A percentile compares a stretch with the other conserved stretches of the same genome.
These are phyloP conservation scores for Adansonia digitata DNA, from an alignment of 345 rosid species.

Conservation along the genomic window DNA sequence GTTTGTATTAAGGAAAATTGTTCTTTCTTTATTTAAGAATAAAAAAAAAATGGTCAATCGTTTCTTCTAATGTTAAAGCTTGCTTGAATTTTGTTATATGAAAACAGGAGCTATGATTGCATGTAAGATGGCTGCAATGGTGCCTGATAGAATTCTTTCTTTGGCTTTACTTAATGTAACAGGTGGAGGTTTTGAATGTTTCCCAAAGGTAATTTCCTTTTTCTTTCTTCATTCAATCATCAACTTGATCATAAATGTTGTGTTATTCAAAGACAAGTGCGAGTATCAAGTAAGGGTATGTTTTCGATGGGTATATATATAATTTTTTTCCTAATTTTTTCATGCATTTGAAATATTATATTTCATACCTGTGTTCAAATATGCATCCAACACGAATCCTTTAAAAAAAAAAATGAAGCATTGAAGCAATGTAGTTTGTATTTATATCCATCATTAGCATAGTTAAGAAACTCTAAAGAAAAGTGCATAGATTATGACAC, in stretches of 20 bases:
- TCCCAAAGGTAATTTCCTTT: constrained; percentile 66
- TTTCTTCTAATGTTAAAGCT: no score
- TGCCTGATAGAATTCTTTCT: constrained; percentile 72
- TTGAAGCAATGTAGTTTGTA: no score
- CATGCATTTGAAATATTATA: no score
- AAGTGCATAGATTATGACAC: not conserved
- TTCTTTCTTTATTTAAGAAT: not conserved
- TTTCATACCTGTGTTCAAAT: no score
- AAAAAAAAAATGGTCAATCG: not conserved
- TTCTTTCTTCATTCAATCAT: not conserved
- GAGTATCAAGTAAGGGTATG: no score
- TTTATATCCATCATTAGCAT: not conserved
- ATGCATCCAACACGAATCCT: no score
- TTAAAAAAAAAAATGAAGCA: no score
- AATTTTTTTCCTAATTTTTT: no score
- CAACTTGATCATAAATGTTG: no score
- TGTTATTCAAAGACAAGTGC: no score
- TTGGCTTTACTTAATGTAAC: constrained; percentile 91
- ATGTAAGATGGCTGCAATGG: constrained; percentile 89
- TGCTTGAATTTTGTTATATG: constrained; percentile 13
- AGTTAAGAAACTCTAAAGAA: not conserved
- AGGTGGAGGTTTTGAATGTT: constrained; percentile 93
- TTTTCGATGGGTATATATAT: not conserved
- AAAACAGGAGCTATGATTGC: constrained; percentile 91
- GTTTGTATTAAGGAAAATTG: not conserved